Base-by-base conservation (phyloP, 768 basidiomycete genomes). In the Stropharia rugosoannulata region DNA sequence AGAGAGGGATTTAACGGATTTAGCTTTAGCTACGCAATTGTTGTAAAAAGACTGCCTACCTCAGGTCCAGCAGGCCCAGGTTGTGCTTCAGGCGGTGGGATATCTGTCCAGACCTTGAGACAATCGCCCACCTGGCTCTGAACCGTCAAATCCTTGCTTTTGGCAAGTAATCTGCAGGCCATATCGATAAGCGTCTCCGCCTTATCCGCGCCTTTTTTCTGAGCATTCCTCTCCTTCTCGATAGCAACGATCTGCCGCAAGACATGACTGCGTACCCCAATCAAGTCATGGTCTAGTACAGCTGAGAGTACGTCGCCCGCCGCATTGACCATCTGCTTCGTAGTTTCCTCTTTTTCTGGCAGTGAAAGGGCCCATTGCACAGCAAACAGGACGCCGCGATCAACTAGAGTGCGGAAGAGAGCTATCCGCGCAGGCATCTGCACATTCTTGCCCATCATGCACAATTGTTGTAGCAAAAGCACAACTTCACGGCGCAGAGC, bases 391-490 rank as follows among this genome's bases (percentile, higher is more conserved):
- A 98, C 80, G 1, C 94, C 96, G 5, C 89, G 83, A 58, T 97
- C 94, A 49, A 95, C 85, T 19, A 98, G 81, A 7, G 85, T 80
- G 46, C 93, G 87, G 74, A 96, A 98, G 9, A 98, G 82, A 2
- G 83, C 75, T 68, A 95, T 79, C 37, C 97, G 89, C 13, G 89
- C 82, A 13, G 90, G 87, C 15, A 97, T 79, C 68, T 98, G 96
- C 8, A 98, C 89, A 66, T 94, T 95, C 80, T 98, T 99, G 56
- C 92, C 95, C 91, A 99, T 95, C 54, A 87, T 80, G 65, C 92
- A 91, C 8, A 98, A 82, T 61, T 98, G 94, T 64, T 97, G 94
- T 44, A 99, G 78, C 59, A 99, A 86, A 42, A 89, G 73, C 45
- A 98, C 82, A 25, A 95, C 89, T 62, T 95, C 90, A 35, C 84